Evolutionary conservation across 768 basidiomycete species (phyloP).

Genomic region (Mycena capillaripes): DNA sequence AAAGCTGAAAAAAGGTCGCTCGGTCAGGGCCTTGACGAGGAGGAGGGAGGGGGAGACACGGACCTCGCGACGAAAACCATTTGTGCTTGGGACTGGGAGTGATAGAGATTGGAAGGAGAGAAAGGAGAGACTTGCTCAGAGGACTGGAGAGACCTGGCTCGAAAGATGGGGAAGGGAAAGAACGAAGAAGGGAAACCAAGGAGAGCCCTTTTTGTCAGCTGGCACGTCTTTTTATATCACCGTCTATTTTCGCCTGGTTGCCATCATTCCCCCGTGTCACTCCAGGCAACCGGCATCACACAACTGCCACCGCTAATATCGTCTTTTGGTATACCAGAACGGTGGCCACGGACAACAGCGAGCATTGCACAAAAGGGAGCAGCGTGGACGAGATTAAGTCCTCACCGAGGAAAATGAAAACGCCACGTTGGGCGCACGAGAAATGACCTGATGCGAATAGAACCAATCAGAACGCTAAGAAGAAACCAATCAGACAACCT

Average conservation of each 20-base stretch:
- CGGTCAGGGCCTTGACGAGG: background rate
- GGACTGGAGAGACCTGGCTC: constrained; percentile 17
- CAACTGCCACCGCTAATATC: too few relatives aligned
- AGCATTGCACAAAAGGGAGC: too few relatives aligned
- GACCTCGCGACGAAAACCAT: constrained; percentile 28
- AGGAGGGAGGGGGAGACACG: background rate
- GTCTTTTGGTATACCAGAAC: too few relatives aligned
- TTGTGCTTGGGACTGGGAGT: too few relatives aligned
- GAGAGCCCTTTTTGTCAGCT: background rate
- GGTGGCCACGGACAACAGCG: too few relatives aligned
- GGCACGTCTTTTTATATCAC: background rate
- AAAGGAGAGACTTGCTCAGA: constrained; percentile 28
- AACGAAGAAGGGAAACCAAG: background rate
- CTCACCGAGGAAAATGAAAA: too few relatives aligned
- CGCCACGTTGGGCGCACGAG: too few relatives aligned
- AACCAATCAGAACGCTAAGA: too few relatives aligned
- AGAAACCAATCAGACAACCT: too few relatives aligned
- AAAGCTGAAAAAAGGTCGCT: background rate
- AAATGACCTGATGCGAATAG: too few relatives aligned
- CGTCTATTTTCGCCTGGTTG: background rate
- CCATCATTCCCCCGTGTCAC: background rate
- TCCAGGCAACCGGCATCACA: too few relatives aligned
- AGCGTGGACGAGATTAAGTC: too few relatives aligned
- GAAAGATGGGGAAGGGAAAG: background rate
- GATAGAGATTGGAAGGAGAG: background rate